Evolutionary conservation across 768 basidiomycete genomes (phyloP).

Genomic region (Panaeolus papilionaceus): DNA sequence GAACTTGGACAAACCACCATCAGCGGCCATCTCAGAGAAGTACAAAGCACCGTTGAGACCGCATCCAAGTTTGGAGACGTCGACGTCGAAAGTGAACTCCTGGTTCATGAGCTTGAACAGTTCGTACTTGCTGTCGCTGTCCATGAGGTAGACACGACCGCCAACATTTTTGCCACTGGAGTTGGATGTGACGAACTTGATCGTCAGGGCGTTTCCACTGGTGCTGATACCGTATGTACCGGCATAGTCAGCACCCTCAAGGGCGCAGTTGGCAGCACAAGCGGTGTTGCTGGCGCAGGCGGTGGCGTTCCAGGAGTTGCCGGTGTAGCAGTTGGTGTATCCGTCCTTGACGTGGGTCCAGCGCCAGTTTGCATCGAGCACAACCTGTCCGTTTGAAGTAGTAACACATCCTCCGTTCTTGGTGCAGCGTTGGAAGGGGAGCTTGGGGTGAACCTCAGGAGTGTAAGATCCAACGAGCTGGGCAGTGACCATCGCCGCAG

Average conservation of each 20-base stretch:
- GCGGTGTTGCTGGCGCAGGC: slow-evolving; percentile 49
- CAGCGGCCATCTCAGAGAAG: slow-evolving; percentile 53
- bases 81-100: slow-evolving; percentile 53
- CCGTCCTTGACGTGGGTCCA: slow-evolving; percentile 43
- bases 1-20: slow-evolving; percentile 52
- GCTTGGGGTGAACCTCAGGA: slow-evolving; percentile 51
- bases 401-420: slow-evolving; percentile 39
- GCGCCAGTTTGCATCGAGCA: slow-evolving; percentile 57
- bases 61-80: slow-evolving; percentile 13
- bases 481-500: slow-evolving; percentile 43
- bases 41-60: slow-evolving; percentile 16
- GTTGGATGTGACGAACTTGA: slow-evolving; percentile 37
- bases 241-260: slow-evolving; percentile 14
- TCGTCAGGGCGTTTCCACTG: slow-evolving; percentile 43
- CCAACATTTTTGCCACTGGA: slow-evolving; percentile 46
- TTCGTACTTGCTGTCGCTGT: slow-evolving; percentile 43
- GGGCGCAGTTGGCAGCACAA: slow-evolving; percentile 37
- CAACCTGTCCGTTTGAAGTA: slow-evolving; percentile 36
- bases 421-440: slow-evolving; percentile 49
- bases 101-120: slow-evolving; percentile 48
- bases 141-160: slow-evolving; percentile 51
- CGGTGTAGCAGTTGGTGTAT: slow-evolving; percentile 50
- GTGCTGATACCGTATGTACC: slow-evolving; percentile 51
- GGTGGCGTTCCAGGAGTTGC: slow-evolving; percentile 53
- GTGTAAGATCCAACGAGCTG: slow-evolving; percentile 54